Conservation (phyloP, 441 rosid species). For the Capsella rubella region DNA sequence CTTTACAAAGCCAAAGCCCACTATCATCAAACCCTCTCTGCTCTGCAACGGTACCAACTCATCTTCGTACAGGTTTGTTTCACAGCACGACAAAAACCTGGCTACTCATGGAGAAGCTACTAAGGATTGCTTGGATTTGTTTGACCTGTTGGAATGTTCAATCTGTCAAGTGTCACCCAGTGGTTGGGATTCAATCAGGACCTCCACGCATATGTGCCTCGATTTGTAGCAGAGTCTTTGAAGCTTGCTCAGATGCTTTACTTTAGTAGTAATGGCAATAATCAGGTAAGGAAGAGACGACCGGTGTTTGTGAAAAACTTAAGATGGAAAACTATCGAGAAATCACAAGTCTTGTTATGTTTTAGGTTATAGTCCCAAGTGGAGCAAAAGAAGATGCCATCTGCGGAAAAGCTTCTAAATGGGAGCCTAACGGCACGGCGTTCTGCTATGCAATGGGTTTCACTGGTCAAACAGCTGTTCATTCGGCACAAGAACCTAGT, state of each 20-base stretch:
- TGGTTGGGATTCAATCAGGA: constrained; percentile 65
- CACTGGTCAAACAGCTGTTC: constrained; percentile 52
- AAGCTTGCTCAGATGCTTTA: constrained; percentile 76
- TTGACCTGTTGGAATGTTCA: constrained; percentile 82
- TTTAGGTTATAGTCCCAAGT: constrained; percentile 75
- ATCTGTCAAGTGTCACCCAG: constrained; percentile 59
- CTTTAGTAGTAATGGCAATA: constrained; percentile 66
- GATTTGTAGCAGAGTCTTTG: constrained; percentile 67
- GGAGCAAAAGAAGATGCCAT: constrained; percentile 70
- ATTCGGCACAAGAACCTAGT: constrained; percentile 56
- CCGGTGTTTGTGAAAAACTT: constrained; percentile 17
- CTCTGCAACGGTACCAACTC: too few relatives aligned
- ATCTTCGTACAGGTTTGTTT: too few relatives aligned
- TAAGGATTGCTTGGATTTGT: constrained; percentile 67
- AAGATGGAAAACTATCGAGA: neutral
- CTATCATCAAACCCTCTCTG: too few relatives aligned
- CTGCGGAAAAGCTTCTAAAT: constrained; percentile 74
- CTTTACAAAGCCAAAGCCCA: too few relatives aligned
- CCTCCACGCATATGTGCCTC: constrained; percentile 69
- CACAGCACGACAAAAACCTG: constrained; percentile 47
- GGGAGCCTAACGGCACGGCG: constrained; percentile 80
- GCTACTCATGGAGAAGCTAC: constrained; percentile 69
- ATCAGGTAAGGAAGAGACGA: constrained; percentile 49
- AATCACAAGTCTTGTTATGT: constrained; percentile 27
- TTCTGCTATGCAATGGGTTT: constrained; percentile 79